Conservation (phyloP, 164 flowering plant species). For the Vitis labrusca region DNA sequence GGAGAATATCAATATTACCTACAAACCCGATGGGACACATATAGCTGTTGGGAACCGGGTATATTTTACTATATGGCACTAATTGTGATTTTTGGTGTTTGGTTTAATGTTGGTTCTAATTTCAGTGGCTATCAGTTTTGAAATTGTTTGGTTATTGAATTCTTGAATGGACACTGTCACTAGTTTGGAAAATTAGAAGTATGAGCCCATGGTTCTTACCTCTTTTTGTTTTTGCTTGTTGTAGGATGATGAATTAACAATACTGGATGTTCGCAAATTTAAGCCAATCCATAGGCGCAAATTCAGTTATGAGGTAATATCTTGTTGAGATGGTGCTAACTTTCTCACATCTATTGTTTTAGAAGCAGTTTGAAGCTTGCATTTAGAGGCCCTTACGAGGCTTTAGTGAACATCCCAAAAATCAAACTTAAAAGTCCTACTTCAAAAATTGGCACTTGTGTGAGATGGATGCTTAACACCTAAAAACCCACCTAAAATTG, state of each 20-base stretch:
- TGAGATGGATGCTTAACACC: no score
- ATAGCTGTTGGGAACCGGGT: conserved; percentile 98
- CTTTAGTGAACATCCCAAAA: no score
- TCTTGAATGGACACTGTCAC: no score
- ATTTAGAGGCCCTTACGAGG: not conserved
- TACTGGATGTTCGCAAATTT: conserved; percentile 94
- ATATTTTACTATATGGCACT: conserved; percentile 3
- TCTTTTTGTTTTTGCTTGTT: not conserved
- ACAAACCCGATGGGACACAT: conserved; percentile 89
- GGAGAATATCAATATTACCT: conserved; percentile 92
- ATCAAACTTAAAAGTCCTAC: not conserved
- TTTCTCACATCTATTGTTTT: not conserved
- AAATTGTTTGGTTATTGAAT: not conserved
- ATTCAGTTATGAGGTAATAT: conserved; percentile 84
- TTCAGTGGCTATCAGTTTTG: not conserved
- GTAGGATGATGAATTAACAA: conserved; percentile 94
- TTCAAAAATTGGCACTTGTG: not conserved
- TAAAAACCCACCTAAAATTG: no score
- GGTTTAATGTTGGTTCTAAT: no score
- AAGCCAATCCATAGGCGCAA: conserved; percentile 88
- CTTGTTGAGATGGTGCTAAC: not conserved
- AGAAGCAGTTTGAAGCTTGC: not conserved
- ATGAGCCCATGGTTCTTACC: conserved; percentile 1
- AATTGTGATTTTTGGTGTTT: not conserved
- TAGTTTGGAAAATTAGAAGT: not conserved